Conservation (phyloP, 1,284 basidiomycete species). For the Malassezia furfur region DNA sequence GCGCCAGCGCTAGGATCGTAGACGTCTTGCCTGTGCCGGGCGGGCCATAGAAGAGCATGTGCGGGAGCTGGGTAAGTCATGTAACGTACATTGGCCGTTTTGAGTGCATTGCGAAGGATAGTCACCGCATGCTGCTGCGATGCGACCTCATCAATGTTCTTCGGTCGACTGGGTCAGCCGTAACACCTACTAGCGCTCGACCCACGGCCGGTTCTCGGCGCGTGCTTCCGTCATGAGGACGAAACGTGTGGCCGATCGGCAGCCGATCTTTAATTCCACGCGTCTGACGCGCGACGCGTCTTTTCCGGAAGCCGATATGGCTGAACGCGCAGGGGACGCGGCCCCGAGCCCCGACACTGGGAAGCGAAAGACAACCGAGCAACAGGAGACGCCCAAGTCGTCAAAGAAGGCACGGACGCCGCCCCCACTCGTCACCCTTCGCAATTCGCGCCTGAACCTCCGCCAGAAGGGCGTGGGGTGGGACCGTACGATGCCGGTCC, state of each 20-base stretch:
- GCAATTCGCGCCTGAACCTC: slow-evolving; percentile 62
- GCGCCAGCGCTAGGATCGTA: slow-evolving; percentile 85
- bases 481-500: slow-evolving; percentile 67
- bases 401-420: slow-evolving; percentile 11
- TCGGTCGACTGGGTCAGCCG: slow-evolving; percentile 63
- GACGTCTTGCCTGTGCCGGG: slow-evolving; percentile 98
- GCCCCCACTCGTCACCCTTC: slow-evolving; percentile 41
- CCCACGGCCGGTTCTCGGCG: slow-evolving; percentile 14
- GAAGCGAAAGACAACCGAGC: slow-evolving; percentile 13
- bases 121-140: slow-evolving; percentile 93
- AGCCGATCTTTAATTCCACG: not conserved
- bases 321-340: not conserved
- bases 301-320: slow-evolving; percentile 6
- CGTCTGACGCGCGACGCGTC: slow-evolving; percentile 2
- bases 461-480: slow-evolving; percentile 68
- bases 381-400: slow-evolving; percentile 11
- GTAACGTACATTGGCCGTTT: slow-evolving; percentile 73
- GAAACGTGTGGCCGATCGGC: not conserved
- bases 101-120: slow-evolving; percentile 79
- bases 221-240: slow-evolving; percentile 1
- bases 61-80: slow-evolving; percentile 63
- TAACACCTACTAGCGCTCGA: slow-evolving; percentile 17
- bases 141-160: slow-evolving; percentile 93
- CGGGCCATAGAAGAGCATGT: slow-evolving; percentile 99
- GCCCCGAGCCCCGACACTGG: not conserved